Percentiles rank a stretch among this genome's conserved stretches.
Evolutionary conservation across 2,329 filamentous ascomycete species (phyloP).

Genomic region (Didymella keratinophila): DNA sequence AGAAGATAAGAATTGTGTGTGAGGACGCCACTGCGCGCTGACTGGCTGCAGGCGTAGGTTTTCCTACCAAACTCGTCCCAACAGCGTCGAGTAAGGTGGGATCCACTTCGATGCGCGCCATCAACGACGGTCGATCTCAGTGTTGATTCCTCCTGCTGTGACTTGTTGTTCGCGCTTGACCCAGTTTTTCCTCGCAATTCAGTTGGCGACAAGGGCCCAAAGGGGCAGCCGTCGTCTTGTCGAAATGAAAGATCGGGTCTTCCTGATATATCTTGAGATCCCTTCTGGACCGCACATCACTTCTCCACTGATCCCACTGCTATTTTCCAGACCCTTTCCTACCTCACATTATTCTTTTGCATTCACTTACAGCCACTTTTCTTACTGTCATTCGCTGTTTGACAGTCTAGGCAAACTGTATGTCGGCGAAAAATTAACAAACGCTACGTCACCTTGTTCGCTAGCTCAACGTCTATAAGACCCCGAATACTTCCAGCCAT

Average conservation of each 20-base stretch:
- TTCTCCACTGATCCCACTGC: constrained; percentile 15
- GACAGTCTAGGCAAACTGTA: neutral
- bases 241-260: constrained; percentile 16
- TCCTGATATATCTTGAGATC: constrained; percentile 13
- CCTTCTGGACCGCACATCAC: constrained; percentile 18
- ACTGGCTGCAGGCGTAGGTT: constrained; percentile 13
- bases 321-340: constrained; percentile 5
- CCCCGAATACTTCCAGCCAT: neutral
- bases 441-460: constrained; percentile 14
- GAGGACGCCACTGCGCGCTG: constrained; percentile 4
- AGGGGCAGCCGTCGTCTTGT: constrained; percentile 11
- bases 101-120: constrained; percentile 18
- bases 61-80: constrained; percentile 20
- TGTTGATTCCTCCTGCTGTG: constrained; percentile 11
- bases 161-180: constrained; percentile 23
- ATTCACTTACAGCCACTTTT: constrained; percentile 1
- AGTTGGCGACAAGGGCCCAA: constrained; percentile 16
- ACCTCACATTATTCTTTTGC: neutral
- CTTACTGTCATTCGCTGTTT: constrained; percentile 9
- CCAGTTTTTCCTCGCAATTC: constrained; percentile 24
- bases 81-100: constrained; percentile 19
- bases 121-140: constrained; percentile 19
- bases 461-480: constrained; percentile 6
- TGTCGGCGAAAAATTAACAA: constrained; percentile 7
- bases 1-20: constrained; percentile 6